Evolutionary conservation across 805 yeast species (phyloP).

Genomic region (Lachancea sp.): DNA sequence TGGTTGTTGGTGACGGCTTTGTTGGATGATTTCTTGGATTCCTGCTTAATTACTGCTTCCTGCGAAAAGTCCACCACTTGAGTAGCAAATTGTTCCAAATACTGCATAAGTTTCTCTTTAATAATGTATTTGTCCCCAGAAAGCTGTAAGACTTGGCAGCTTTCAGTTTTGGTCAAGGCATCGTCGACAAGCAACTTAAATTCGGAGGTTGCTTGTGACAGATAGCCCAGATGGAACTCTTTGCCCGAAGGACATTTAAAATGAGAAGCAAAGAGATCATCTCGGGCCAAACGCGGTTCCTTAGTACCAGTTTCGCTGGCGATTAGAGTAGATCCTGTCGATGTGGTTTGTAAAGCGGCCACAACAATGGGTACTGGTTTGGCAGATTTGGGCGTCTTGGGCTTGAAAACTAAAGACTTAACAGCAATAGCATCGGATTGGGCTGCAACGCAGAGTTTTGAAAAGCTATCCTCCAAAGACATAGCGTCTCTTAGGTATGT

Average conservation of each 20-base stretch:
- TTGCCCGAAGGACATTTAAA: slow-evolving; percentile 29
- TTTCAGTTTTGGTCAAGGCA: slow-evolving; percentile 36
- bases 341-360: slow-evolving; percentile 64
- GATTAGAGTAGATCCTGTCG: slow-evolving; percentile 58
- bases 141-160: slow-evolving; percentile 25
- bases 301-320: slow-evolving; percentile 65
- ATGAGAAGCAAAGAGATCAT: slow-evolving; percentile 63
- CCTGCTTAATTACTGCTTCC: slow-evolving; percentile 32
- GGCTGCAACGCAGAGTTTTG: slow-evolving; percentile 56
- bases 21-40: slow-evolving; percentile 29
- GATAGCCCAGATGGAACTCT: slow-evolving; percentile 29
- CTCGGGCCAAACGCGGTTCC: slow-evolving; percentile 84
- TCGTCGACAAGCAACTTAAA: slow-evolving; percentile 28
- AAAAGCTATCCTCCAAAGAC: slow-evolving; percentile 65
- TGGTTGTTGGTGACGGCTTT: slow-evolving; percentile 26
- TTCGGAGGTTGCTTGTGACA: slow-evolving; percentile 35
- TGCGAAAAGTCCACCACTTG: slow-evolving; percentile 46
- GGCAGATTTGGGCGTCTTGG: slow-evolving; percentile 81
- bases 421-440: slow-evolving; percentile 50
- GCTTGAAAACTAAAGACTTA: slow-evolving; percentile 81
- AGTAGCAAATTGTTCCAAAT: slow-evolving; percentile 39
- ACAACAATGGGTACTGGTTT: slow-evolving; percentile 74
- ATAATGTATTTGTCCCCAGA: slow-evolving; percentile 23
- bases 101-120: slow-evolving; percentile 25
- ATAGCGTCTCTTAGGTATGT: slow-evolving; percentile 28